Evolutionary conservation across 73 alveolate species (phyloP), one percentile per base, ranked within the genome.

Genomic region (Tetrahymena thermophila): DNA sequence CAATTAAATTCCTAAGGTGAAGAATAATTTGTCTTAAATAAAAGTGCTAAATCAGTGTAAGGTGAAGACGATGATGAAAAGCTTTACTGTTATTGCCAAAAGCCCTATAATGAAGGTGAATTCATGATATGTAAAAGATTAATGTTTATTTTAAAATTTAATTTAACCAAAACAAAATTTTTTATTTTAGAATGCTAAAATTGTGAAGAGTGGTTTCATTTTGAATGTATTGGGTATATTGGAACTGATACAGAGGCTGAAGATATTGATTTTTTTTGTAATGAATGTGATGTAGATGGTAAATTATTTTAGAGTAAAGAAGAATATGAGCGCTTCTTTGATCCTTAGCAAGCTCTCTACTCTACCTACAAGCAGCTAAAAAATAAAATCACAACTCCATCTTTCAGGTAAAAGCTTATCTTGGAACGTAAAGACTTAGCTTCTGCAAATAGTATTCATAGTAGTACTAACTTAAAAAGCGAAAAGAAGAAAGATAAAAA

Each of bases 191-290:
- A 71, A 71, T 71, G 89, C 31, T 71, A 31, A 13, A 71, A 71
- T 71, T 71, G 89, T n/a, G 89, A 71, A 71, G 89, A 71, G 89
- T 71, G 89, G 89, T 71, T 71, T 31, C 89, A 71, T 71, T 71
- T 71, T 31, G 89, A 71, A n/a, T 71, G 89, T 31, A 71, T 71
- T 28, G 89, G 89, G 31, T 71, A 71, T 31, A 71, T 71, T 28
- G 89, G 89, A 28, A 71, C 89, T 3, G 89, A 71, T n/a, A 71
- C 40, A 4, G 89, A 71, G 31, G 89, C 89, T 19, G 89, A 71
- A 25, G n/a, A 71, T 71, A 28, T 71, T 31, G 89, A 71, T 71
- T 71, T 71, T 31, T 71, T 4, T 19, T 71, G 89, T 19, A 71
- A 71, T 71, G 89, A 71, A 34, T 71, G 89, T 19, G 89, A 71